Conservation (phyloP, 176 grass and related monocot species). For the Pontederia paniculata region DNA sequence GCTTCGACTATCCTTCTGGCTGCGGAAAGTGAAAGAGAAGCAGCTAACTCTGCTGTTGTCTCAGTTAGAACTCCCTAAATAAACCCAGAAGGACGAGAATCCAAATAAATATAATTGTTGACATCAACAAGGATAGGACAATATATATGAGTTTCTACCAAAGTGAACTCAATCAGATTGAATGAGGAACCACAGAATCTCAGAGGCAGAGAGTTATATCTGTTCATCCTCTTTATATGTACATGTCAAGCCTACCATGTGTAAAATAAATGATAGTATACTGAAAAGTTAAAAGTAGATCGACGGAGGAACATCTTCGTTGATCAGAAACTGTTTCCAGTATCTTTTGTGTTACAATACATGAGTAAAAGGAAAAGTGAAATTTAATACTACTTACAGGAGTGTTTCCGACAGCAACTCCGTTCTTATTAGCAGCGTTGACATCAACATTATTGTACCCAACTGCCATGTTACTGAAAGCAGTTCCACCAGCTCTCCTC, state of each 20-base stretch:
- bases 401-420: conserved; percentile 75
- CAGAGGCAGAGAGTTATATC: too few relatives aligned
- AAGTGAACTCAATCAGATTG: too few relatives aligned
- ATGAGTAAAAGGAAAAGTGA: background rate
- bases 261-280: too few relatives aligned
- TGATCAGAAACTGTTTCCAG: background rate
- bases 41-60: conserved; percentile 83
- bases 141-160: too few relatives aligned
- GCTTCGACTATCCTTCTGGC: conserved; percentile 73
- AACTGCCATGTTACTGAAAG: conserved; percentile 97
- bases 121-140: too few relatives aligned
- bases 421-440: conserved; percentile 55
- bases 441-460: conserved; percentile 95
- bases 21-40: conserved; percentile 54
- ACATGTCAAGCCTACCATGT: too few relatives aligned
- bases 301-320: too few relatives aligned
- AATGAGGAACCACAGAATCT: too few relatives aligned
- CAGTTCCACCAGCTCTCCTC: conserved; percentile 64
- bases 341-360: background rate
- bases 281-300: too few relatives aligned
- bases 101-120: background rate
- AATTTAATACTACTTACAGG: conserved; percentile 33
- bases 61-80: conserved; percentile 80
- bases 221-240: too few relatives aligned
- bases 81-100: background rate